Conservation (phyloP, 768 basidiomycete species). For the Clitopilus hobsonii region DNA sequence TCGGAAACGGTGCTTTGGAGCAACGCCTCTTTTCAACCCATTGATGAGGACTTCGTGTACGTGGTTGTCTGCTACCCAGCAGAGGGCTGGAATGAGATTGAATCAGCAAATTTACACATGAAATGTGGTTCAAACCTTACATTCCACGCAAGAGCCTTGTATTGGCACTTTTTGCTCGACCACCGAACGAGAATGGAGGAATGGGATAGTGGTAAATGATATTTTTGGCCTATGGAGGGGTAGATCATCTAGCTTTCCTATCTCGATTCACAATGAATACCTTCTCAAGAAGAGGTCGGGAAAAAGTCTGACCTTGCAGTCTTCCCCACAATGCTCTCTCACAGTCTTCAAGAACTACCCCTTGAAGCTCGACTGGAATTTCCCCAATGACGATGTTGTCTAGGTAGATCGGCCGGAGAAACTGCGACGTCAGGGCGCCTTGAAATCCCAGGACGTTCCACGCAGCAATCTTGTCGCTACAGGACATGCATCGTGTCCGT, state of each 20-base stretch:
- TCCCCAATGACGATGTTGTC: conserved; percentile 68
- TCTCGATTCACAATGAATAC: not conserved
- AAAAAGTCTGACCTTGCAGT: conserved; percentile 27
- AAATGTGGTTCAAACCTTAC: conserved; percentile 30
- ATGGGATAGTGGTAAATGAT: conserved; percentile 53
- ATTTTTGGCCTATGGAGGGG: conserved; percentile 45
- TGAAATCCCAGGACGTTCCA: conserved; percentile 87
- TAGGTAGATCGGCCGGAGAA: conserved; percentile 63
- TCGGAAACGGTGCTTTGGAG: conserved; percentile 63
- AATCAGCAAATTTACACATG: not conserved
- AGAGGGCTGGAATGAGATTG: conserved; percentile 51
- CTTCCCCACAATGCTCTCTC: conserved; percentile 62
- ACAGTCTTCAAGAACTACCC: conserved; percentile 53
- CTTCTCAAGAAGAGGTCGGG: too few species aligned
- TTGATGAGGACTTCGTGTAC: conserved; percentile 67
- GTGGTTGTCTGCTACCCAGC: conserved; percentile 57
- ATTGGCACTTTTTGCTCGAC: conserved; percentile 21
- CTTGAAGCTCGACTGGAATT: conserved; percentile 37
- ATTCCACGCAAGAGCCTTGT: conserved; percentile 62
- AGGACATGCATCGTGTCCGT: conserved; percentile 82
- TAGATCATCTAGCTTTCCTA: not conserved
- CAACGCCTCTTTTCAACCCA: conserved; percentile 73
- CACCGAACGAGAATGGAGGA: conserved; percentile 49
- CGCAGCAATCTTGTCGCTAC: conserved; percentile 89
- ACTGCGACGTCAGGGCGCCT: conserved; percentile 64